Base-by-base conservation (phyloP, 371 early-diverging fungal genomes). In the Zancudomyces culisetae region DNA sequence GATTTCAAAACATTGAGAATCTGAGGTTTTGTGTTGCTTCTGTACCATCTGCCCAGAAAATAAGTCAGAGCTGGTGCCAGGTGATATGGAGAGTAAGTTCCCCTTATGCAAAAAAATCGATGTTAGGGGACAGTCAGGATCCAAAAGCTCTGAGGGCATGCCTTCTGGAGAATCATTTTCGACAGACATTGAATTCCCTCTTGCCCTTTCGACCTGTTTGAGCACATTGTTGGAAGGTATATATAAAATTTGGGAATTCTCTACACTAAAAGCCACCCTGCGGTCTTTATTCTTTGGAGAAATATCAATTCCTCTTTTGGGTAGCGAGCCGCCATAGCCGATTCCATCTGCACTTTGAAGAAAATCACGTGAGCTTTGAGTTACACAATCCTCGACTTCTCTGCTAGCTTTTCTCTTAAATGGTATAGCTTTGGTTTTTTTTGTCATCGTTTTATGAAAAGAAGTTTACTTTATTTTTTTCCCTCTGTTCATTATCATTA, bases 151-250 rank as follows among this genome's bases (percentile, higher is more conserved):
- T 3, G n/a, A 10, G 10, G 48, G 48, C n/a, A 48, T 8, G 27
- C 48, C 15, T 48, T n/a, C 48, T 48, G 26, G 20, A 45, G 20
- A 6, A 26, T 8, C 6, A 8, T 45, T 12, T 10, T 45, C 22
- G 6, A 10, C 22, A 13, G 23, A 24, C 12, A 22, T n/a, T 3
- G 48, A 48, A 4, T 13, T 27, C n/a, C 8, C 29, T 3, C 48
- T 2, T 23, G 48, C 48, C 27, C 26, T 48, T 48, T 48, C 48
- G n/a, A 48, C 48, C 26, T 48, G 48, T n/a, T 48, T 48, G 3
- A 48, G 48, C 27, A 48, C 27, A 27, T 48, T 48, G 27, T 48
- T 48, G n/a, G 48, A 48, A 8, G 48, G 48, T 3, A 48, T 48
- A 48, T 48, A 48, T 4, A 48, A 10, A 8, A 48, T 13, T n/a